Evolutionary conservation across 2,329 filamentous ascomycete species (phyloP).

Genomic region (Fusarium siculi): DNA sequence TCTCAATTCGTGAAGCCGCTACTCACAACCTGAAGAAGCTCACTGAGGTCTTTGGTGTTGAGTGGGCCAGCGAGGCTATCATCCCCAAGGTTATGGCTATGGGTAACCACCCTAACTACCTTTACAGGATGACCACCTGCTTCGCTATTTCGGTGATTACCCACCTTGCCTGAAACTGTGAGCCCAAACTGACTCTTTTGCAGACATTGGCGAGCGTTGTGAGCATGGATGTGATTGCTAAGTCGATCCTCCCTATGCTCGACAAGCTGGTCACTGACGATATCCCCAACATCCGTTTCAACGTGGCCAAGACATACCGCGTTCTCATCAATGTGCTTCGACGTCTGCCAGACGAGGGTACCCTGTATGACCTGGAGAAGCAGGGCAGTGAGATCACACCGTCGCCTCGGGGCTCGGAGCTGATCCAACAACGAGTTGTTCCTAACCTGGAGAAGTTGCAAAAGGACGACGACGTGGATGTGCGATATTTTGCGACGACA

Average conservation of each 20-base stretch:
- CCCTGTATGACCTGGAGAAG: slow-evolving; percentile 86
- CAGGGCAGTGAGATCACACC: slow-evolving; percentile 70
- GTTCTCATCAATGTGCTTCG: slow-evolving; percentile 92
- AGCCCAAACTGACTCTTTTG: slow-evolving; percentile 35
- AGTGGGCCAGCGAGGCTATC: slow-evolving; percentile 96
- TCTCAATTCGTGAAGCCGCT: slow-evolving; percentile 96
- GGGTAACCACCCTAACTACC: slow-evolving; percentile 98
- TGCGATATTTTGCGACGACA: slow-evolving; percentile 96
- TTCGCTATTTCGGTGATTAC: slow-evolving; percentile 93
- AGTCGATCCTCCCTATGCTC: slow-evolving; percentile 94
- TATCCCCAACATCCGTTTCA: slow-evolving; percentile 99
- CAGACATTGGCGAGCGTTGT: slow-evolving; percentile 95
- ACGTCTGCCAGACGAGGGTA: slow-evolving; percentile 88
- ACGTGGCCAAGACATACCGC: slow-evolving; percentile 97
- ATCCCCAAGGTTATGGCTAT: slow-evolving; percentile 99
- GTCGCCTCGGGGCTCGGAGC: slow-evolving; percentile 77
- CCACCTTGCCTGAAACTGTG: not conserved
- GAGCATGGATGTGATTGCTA: slow-evolving; percentile 90
- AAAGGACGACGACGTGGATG: slow-evolving; percentile 97
- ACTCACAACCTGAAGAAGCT: slow-evolving; percentile 98
- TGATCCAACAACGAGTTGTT: slow-evolving; percentile 87
- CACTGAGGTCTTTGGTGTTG: slow-evolving; percentile 97
- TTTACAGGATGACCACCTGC: slow-evolving; percentile 99
- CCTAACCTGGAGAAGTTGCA: slow-evolving; percentile 95
- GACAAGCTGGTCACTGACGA: slow-evolving; percentile 93